phyloP scores from a whole-genome alignment of 805 yeast species.

The Yarrowia sp. region DNA sequence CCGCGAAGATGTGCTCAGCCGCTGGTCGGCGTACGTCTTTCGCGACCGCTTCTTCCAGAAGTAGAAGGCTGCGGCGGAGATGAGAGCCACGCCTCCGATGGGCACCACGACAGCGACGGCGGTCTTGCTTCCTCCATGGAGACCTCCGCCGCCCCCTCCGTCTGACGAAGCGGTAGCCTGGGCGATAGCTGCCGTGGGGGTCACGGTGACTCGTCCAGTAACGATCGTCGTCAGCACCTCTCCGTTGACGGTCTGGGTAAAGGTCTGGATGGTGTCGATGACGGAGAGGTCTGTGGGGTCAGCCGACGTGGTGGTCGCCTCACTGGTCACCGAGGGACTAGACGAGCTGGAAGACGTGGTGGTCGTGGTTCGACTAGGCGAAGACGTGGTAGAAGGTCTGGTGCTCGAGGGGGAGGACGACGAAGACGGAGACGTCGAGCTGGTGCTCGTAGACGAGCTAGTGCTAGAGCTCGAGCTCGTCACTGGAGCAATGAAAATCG shows the following conservation, averaged over 20 bases:
- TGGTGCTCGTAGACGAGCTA: not conserved
- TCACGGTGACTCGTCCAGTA: conserved; percentile 23
- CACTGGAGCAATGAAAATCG: conserved; percentile 10
- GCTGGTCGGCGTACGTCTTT: conserved; percentile 36
- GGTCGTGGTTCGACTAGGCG: not conserved
- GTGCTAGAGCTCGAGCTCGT: not conserved
- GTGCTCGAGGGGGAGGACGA: not conserved
- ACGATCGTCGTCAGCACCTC: conserved; percentile 27
- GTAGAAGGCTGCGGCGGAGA: conserved; percentile 20
- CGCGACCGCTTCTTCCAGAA: conserved; percentile 30
- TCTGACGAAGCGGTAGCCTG: conserved; percentile 9
- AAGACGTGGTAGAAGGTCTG: not conserved
- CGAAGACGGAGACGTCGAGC: not conserved
- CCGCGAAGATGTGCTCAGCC: conserved; percentile 14
- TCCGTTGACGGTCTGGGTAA: conserved; percentile 27
- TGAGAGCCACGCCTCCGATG: conserved; percentile 34
- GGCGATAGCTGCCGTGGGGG: conserved; percentile 20
- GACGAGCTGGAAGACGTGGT: not conserved
- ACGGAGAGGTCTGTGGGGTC: not conserved
- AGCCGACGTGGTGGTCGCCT: not conserved
- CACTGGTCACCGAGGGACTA: not conserved
- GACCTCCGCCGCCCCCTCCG: conserved; percentile 19
- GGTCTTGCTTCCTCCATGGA: conserved; percentile 28
- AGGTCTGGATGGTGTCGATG: conserved; percentile 12
- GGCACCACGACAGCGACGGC: conserved; percentile 34